phyloP scores from a whole-genome alignment of 2,329 filamentous ascomycete genomes.

The Paecilomyces formosus region DNA sequence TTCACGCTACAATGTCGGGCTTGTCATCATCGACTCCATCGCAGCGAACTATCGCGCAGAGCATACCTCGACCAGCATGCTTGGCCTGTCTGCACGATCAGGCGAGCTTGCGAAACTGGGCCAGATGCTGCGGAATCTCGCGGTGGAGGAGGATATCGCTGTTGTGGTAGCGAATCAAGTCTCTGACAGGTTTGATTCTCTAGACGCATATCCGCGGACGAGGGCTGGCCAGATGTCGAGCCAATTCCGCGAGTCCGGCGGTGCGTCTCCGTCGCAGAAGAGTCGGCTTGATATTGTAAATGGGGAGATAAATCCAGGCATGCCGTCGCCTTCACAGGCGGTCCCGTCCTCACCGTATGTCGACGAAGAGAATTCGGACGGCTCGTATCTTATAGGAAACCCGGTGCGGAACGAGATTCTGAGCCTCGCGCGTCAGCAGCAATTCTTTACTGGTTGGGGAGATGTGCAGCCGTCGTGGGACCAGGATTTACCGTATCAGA shows the following conservation, averaged over 20 bases:
- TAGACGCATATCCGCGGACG: constrained; percentile 10
- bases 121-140: constrained; percentile 66
- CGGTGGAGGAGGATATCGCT: constrained; percentile 65
- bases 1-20: constrained; percentile 64
- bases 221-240: constrained; percentile 4
- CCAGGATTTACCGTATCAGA: not conserved
- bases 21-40: constrained; percentile 83
- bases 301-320: not conserved
- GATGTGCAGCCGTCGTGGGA: constrained; percentile 40
- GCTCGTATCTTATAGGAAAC: constrained; percentile 31
- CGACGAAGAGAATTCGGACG: constrained; percentile 21
- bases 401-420: constrained; percentile 48
- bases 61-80: constrained; percentile 39
- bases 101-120: constrained; percentile 70
- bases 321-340: constrained; percentile 18
- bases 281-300: not conserved
- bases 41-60: constrained; percentile 94
- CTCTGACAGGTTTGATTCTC: constrained; percentile 66
- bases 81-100: constrained; percentile 64
- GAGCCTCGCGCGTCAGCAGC: constrained; percentile 78
- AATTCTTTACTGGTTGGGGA: constrained; percentile 95
- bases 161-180: constrained; percentile 95
- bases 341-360: constrained; percentile 21
- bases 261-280: constrained; percentile 14
- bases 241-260: constrained; percentile 10